Base-by-base conservation (phyloP, 225 moss, liverwort and hornwort species). In the Sphagnum tenellum region DNA sequence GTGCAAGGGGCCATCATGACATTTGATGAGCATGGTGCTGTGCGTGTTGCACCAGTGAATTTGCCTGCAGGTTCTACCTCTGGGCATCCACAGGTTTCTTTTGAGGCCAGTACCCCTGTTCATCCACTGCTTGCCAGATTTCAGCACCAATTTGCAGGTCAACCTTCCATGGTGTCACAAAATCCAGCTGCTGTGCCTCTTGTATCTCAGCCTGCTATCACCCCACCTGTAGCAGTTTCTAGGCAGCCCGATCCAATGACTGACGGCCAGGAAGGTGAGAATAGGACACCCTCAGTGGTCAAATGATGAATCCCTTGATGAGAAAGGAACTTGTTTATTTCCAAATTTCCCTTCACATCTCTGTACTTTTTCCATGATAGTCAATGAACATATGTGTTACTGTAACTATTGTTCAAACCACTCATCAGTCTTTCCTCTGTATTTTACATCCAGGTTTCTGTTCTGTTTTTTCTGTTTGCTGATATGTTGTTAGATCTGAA, bases 1-100 rank as follows among this genome's bases (percentile, higher is more conserved):
- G 79, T 93, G 67, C 98, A 92, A 77, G 93, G 89, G 70, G 90
- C 93, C 57, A 75, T 90, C 13, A 90, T 93, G 93, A 89, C 98
- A 14, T 87, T 93, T 71, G 87, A 84, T 73, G 90, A 93, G 61
- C 85, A 82, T 73, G 93, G 98, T 70, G 83, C 82, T 44, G 80
- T 93, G 74, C 83, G 90, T 58, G 83, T 93, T 77, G 85, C 89
- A 61, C 93, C 98, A 29, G 88, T 90, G 67, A 83, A 87, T 67
- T 77, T 82, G 63, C 89, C 86, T 55, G 74, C 75, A 59, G 82
- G 61, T 73, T 46, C 64, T n/a, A 66, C 14, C 12, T 66, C 71
- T 61, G 45, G 44, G 9, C 61, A 61, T 3, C 9, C 45, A 6
- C 45, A 11, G 44, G 72, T 54, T 44, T 74, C 79, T 67, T 69